phyloP scores from a whole-genome alignment of 1,284 basidiomycete species.

The Papiliotrema laurentii region DNA sequence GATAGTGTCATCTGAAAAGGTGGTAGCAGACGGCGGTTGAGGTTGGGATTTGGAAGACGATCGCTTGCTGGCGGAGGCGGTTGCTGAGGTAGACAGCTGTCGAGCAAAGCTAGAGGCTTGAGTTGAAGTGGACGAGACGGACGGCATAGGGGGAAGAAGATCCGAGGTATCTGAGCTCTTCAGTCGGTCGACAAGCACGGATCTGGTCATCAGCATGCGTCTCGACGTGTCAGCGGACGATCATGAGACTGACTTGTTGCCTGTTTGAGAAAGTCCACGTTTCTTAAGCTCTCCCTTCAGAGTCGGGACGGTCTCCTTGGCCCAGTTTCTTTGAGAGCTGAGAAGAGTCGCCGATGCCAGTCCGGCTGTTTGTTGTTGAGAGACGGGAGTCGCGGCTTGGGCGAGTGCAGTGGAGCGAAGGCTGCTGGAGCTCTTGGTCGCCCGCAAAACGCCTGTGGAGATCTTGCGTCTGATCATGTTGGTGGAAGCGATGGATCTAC shows the following conservation, averaged over 20 bases:
- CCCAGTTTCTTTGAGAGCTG: constrained; percentile 59
- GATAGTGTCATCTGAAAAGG: constrained; percentile 9
- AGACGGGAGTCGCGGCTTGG: constrained; percentile 7
- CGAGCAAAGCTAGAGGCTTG: constrained; percentile 1
- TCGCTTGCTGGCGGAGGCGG: constrained; percentile 5
- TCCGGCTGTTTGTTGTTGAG: constrained; percentile 20
- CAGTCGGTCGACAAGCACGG: constrained; percentile 33
- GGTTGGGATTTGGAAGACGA: constrained; percentile 5
- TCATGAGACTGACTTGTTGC: constrained; percentile 41
- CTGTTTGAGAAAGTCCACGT: constrained; percentile 63
- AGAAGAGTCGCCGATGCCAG: constrained; percentile 66
- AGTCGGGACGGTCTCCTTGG: constrained; percentile 55
- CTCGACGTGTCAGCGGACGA: not conserved
- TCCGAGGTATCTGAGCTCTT: constrained; percentile 34
- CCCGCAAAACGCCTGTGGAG: constrained; percentile 35
- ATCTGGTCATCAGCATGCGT: constrained; percentile 14
- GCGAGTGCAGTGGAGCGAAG: constrained; percentile 10
- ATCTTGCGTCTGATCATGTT: constrained; percentile 44
- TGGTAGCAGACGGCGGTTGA: not conserved
- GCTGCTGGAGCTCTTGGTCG: constrained; percentile 6
- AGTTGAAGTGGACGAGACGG: constrained; percentile 8
- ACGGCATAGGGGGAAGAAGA: constrained; percentile 33
- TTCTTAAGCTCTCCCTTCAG: constrained; percentile 62
- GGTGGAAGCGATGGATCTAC: not conserved
- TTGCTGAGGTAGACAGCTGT: constrained; percentile 7